Conservation (phyloP, 352 stramenopile species). For the Pelagophyceae sp. region DNA sequence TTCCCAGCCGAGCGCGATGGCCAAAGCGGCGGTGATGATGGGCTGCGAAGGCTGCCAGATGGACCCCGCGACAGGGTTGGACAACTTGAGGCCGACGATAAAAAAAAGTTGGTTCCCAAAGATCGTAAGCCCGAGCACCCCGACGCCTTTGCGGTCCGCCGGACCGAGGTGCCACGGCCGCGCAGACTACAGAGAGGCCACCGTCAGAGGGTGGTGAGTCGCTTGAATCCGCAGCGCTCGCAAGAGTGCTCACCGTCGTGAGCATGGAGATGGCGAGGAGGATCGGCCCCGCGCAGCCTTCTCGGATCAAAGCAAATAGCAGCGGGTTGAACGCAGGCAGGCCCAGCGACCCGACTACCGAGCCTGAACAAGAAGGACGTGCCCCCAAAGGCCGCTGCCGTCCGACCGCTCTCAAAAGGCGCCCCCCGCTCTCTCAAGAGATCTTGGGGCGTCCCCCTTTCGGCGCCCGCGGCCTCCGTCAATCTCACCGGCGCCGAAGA, state of each 20-base stretch:
- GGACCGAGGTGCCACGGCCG: not conserved
- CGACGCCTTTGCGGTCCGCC: slow-evolving; percentile 14
- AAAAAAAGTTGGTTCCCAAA: slow-evolving; percentile 29
- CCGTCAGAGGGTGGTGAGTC: no score
- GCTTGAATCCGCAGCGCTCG: no score
- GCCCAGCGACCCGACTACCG: slow-evolving; percentile 27
- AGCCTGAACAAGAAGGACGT: no score
- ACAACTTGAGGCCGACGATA: slow-evolving; percentile 33
- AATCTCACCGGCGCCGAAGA: no score
- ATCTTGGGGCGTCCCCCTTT: no score
- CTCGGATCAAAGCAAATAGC: slow-evolving; percentile 28
- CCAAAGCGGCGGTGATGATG: slow-evolving; percentile 31
- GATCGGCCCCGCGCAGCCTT: slow-evolving; percentile 26
- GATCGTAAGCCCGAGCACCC: slow-evolving; percentile 22
- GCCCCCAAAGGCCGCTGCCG: no score
- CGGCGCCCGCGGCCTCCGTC: no score
- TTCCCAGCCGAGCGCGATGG: slow-evolving; percentile 26
- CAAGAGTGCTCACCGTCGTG: not conserved
- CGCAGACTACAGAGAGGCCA: no score
- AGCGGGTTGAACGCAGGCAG: slow-evolving; percentile 29
- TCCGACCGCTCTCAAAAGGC: no score
- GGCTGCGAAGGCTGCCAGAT: slow-evolving; percentile 33
- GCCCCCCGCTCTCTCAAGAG: no score
- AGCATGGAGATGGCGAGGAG: slow-evolving; percentile 7
- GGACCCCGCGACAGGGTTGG: slow-evolving; percentile 24